Evolutionary conservation across 2,329 filamentous ascomycete genomes (phyloP), one percentile per base, ranked within the genome.

Genomic region (Zasmidium cellare): DNA sequence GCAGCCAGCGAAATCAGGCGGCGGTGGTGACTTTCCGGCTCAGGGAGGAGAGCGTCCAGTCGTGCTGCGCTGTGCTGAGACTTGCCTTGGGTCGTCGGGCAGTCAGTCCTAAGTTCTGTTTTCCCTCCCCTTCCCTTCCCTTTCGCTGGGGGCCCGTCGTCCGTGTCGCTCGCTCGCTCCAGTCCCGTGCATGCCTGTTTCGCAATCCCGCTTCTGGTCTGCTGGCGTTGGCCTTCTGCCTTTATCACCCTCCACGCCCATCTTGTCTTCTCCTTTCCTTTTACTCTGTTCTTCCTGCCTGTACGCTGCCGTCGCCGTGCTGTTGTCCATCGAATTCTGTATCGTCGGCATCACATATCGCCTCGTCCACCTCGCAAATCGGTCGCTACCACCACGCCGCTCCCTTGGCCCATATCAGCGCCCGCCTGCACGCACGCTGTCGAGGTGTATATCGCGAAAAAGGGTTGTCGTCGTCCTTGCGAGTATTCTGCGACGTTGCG

Each of bases 391-490:
- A 16, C 16, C 35, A 28, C 19, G 19, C 49, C 2, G 35, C 41
- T 47, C 11, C 48, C 3, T 41, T 25, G 12, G 23, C 23, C 7
- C 25, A 23, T 25, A 25, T 48, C 55, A 48, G 24, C 49, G 18
- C 20, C 38, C 20, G 41, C 24, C 19, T 48, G 41, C 44, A 24
- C 19, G 44, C 41, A 35, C 12, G 2, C 23, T 41, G 41, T 57
- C 49, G 49, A 12, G 14, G 25, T 38, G 48, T 45, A 57, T 38
- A 28, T 47, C 23, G 20, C 48, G n/a, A 38, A 48, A 53, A 53
- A 23, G n/a, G 14, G 25, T 52, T 52, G 55, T 57, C 49, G 55
- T 52, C 44, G 55, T 53, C 55, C 31, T 22, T 25, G 41, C 25
- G 25, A 7, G n/a, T 20, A 28, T 52, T 46, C 44, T 53, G 55